A percentile compares a stretch with the other conserved stretches of the same genome.
Evolutionary conservation across 108 stramenopile species (phyloP).

Genomic region (Nitzschia sp.): DNA sequence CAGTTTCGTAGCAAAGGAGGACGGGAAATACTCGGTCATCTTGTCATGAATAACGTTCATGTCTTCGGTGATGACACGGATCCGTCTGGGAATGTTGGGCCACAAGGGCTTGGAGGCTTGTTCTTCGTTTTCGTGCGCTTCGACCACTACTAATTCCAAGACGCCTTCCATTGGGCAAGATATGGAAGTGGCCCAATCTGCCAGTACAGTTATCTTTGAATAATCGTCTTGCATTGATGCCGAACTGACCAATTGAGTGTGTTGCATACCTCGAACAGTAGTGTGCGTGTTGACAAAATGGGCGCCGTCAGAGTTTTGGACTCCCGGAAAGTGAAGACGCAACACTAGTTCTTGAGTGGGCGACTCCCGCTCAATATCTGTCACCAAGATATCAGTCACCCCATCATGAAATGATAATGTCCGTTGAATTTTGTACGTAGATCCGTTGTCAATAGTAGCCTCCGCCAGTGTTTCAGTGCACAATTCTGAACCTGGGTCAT

Average conservation of each 20-base stretch:
- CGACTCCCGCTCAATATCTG: slow-evolving; percentile 1
- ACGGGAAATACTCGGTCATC: slow-evolving; percentile 48
- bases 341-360: slow-evolving; percentile 20
- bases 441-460: slow-evolving; percentile 6
- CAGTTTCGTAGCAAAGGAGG: slow-evolving; percentile 53
- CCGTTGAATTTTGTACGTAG: slow-evolving; percentile 31
- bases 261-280: slow-evolving; percentile 13
- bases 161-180: slow-evolving; percentile 25
- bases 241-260: slow-evolving; percentile 28
- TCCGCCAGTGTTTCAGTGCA: slow-evolving; percentile 3
- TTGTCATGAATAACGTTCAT: slow-evolving; percentile 48
- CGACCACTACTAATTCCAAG: slow-evolving; percentile 30
- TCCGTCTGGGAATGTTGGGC: slow-evolving; percentile 11
- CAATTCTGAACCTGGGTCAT: slow-evolving; percentile 12
- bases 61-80: slow-evolving; percentile 69
- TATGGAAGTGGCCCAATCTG: slow-evolving; percentile 46
- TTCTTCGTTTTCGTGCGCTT: slow-evolving; percentile 4
- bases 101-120: slow-evolving; percentile 3
- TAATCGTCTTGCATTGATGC: slow-evolving; percentile 57
- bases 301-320: slow-evolving; percentile 47
- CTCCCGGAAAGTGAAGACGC: slow-evolving; percentile 26
- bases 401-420: slow-evolving; percentile 44
- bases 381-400: slow-evolving; percentile 44
- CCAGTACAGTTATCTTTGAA: slow-evolving; percentile 52
- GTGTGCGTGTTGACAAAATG: slow-evolving; percentile 46